Evolutionary conservation across 2,329 filamentous ascomycete genomes (phyloP), one percentile per base, ranked within the genome.

Genomic region (Plenodomus tracheiphilus): DNA sequence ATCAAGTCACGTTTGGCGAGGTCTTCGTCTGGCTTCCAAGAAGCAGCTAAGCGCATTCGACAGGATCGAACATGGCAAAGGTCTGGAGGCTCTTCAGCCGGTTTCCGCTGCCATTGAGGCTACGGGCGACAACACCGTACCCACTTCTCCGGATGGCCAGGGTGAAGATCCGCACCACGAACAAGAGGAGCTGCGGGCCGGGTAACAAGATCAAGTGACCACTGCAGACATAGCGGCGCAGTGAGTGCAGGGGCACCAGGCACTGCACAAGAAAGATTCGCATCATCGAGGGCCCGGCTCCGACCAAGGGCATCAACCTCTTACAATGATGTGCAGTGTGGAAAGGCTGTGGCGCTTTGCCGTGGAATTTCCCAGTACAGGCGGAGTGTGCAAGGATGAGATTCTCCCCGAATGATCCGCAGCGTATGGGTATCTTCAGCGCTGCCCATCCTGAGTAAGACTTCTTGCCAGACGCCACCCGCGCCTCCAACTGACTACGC

Each of bases 1-100:
- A 70, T 85, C 87, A 17, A 96, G 91, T 76, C 93, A 95, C 71
- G 88, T 85, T 47, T 99, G 94, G 94, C 84, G 92, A 59, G 89
- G 91, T 4, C 77, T 99, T 54, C 85, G 94, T 43, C 83, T 96
- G 56, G 88, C 91, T 9, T 85, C 88, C 47, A 85, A 84, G 56
- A 85, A 80, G 47, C 88, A 87, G 61, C 81, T 97, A 58, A 81
- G 84, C 38, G 77, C 85, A 17, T 94, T 97, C 70, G 92, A 97
- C 71, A 90, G 88, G 71, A 88, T 96, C 40, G 91, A 96, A 46
- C 59, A 66, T 61, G 86, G 88, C 35, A 88, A 88, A 66, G 89
- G 90, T 55, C 68, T 85, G 51, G 76, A 81, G 74, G 50, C 74
- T 82, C 50, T 79, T 64, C 70, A 72, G 64, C 67, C 71, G 66